These are phyloP conservation scores for Aspergillus brasiliensis DNA, from an alignment of 2,329 filamentous ascomycete species.

Conservation along the genomic window DNA sequence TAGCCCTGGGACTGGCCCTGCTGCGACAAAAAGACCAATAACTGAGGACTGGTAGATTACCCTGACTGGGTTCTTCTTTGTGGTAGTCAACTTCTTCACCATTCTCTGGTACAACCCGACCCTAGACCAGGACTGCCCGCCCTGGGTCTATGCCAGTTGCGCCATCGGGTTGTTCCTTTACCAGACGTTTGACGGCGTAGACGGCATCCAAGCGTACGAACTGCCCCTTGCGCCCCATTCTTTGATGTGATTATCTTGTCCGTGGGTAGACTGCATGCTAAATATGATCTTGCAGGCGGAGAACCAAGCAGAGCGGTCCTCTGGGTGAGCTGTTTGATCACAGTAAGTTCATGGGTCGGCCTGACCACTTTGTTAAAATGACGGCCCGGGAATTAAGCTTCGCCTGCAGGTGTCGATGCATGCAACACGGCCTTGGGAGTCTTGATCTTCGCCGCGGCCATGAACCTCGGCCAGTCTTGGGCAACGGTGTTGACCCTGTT, in stretches of 20 bases:
- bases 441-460: constrained; percentile 84
- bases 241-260: not conserved
- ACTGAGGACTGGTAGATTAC: constrained; percentile 64
- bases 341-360: constrained; percentile 51
- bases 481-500: constrained; percentile 81
- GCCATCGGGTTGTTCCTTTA: constrained; percentile 88
- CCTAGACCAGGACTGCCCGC: constrained; percentile 87
- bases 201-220: constrained; percentile 84
- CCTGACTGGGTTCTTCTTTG: constrained; percentile 84
- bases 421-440: constrained; percentile 95
- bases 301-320: constrained; percentile 89
- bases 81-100: constrained; percentile 85
- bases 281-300: constrained; percentile 57
- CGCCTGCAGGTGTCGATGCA: constrained; percentile 71
- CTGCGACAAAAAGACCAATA: constrained; percentile 11
- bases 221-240: constrained; percentile 26
- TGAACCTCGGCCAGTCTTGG: constrained; percentile 94
- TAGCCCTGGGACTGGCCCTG: constrained; percentile 8
- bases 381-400: not conserved
- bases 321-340: constrained; percentile 97
- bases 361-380: not conserved
- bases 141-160: constrained; percentile 95
- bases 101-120: constrained; percentile 95
- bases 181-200: constrained; percentile 97
- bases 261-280: constrained; percentile 10